Conservation (phyloP, 2,329 filamentous ascomycete species). For the Bipolaris oryzae region DNA sequence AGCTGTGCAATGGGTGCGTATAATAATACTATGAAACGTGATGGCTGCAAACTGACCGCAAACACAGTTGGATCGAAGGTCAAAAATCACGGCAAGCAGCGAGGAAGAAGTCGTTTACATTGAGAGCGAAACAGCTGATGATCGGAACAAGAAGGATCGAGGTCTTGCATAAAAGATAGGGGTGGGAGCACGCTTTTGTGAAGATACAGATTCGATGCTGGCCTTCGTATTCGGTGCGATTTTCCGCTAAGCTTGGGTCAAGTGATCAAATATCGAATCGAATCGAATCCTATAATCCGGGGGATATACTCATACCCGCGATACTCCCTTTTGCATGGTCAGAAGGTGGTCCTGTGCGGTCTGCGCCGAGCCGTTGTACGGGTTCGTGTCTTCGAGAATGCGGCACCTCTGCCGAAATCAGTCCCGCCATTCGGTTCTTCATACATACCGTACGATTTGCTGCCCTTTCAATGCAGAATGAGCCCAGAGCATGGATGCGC, state of each 20-base stretch:
- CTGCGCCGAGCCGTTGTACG: background rate
- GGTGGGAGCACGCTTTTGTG: no score
- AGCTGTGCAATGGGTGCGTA: constrained; percentile 32
- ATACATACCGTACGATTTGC: background rate
- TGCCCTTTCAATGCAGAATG: no score
- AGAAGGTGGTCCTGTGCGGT: background rate
- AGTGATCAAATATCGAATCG: background rate
- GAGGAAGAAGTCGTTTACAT: background rate
- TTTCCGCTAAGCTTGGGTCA: no score
- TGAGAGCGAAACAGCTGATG: background rate
- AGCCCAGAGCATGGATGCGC: no score
- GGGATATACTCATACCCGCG: background rate
- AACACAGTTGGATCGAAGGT: constrained; percentile 6
- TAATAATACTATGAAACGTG: rapidly evolving
- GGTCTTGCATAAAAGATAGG: background rate
- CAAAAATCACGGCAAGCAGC: background rate
- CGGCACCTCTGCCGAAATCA: background rate
- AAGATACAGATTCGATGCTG: background rate
- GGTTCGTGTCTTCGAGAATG: background rate
- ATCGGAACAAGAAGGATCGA: background rate
- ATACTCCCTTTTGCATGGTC: background rate
- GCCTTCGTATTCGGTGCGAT: background rate
- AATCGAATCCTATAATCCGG: background rate
- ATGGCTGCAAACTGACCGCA: background rate
- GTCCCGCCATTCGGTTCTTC: background rate